Conservation (phyloP, 352 stramenopile species). For the Phytophthora pistaciae region DNA sequence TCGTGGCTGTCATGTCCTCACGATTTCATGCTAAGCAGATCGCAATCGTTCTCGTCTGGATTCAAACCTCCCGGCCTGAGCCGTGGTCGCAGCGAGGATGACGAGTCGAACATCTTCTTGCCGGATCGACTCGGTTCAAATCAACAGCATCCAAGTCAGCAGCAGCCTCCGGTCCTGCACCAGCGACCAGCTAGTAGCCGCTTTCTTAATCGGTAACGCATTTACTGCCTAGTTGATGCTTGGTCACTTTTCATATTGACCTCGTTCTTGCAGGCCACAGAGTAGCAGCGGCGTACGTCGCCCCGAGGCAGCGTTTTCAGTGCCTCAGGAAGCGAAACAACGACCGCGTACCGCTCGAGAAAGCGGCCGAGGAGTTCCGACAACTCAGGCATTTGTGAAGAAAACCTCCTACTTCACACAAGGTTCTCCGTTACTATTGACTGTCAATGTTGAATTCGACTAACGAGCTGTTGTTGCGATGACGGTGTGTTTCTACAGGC, state of each 20-base stretch:
- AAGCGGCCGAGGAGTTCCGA: constrained; percentile 25
- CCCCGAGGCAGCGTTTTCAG: constrained; percentile 14
- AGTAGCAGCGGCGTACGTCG: constrained; percentile 55
- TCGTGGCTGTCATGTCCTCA: background rate
- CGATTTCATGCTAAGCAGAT: constrained; percentile 15
- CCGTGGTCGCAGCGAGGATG: constrained; percentile 11
- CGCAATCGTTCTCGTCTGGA: constrained; percentile 39
- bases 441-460: background rate
- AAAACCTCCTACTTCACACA: constrained; percentile 29
- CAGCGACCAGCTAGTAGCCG: constrained; percentile 33
- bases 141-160: constrained; percentile 9
- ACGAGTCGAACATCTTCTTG: background rate
- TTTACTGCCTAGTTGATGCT: background rate
- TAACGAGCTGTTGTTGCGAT: background rate
- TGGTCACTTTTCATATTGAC: background rate
- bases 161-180: constrained; percentile 15
- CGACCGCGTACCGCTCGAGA: constrained; percentile 65
- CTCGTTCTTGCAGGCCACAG: background rate
- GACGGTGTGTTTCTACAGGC: background rate
- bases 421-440: constrained; percentile 5
- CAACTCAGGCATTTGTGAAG: constrained; percentile 13
- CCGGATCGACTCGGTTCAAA: constrained; percentile 8
- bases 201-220: constrained; percentile 23
- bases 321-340: constrained; percentile 34
- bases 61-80: constrained; percentile 25